These are phyloP conservation scores for Pseudogymnoascus sp. DNA, from an alignment of 2,329 filamentous ascomycete species.

Conservation along the genomic window DNA sequence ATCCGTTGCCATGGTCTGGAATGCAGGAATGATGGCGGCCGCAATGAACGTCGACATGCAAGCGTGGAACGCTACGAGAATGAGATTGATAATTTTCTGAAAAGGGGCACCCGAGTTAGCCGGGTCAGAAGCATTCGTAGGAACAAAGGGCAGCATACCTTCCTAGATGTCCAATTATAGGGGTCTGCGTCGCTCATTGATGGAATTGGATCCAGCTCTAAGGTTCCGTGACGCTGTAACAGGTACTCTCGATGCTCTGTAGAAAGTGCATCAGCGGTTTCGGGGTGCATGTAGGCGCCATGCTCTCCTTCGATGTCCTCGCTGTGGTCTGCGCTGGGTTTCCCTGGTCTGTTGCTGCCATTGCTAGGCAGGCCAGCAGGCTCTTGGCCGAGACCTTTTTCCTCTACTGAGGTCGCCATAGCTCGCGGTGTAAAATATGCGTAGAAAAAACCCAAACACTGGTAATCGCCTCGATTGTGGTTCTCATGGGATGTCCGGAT, in stretches of 20 bases:
- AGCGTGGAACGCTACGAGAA: constrained; percentile 43
- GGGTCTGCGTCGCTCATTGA: constrained; percentile 40
- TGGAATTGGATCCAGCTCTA: constrained; percentile 44
- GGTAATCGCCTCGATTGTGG: not conserved
- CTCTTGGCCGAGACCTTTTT: not conserved
- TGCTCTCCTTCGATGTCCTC: not conserved
- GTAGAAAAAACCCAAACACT: not conserved
- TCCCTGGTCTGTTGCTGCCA: not conserved
- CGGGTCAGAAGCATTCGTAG: not conserved
- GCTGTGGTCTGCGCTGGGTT: not conserved
- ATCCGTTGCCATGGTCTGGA: constrained; percentile 37
- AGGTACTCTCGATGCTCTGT: constrained; percentile 41
- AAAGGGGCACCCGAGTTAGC: not conserved
- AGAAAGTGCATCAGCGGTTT: constrained; percentile 27
- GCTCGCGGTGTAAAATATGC: not conserved
- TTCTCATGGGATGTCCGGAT: not conserved
- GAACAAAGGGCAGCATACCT: constrained; percentile 26
- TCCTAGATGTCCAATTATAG: constrained; percentile 45
- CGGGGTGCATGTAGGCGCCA: constrained; percentile 19
- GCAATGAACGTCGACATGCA: constrained; percentile 45
- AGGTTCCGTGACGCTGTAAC: constrained; percentile 41
- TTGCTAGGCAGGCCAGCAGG: not conserved
- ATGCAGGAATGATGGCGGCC: constrained; percentile 41
- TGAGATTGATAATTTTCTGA: constrained; percentile 39
- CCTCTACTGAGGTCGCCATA: not conserved